A percentile compares a stretch with the other conserved stretches of the same genome.
phyloP scores from a whole-genome alignment of 2,329 filamentous ascomycete genomes.

The Elsinoe batatas region DNA sequence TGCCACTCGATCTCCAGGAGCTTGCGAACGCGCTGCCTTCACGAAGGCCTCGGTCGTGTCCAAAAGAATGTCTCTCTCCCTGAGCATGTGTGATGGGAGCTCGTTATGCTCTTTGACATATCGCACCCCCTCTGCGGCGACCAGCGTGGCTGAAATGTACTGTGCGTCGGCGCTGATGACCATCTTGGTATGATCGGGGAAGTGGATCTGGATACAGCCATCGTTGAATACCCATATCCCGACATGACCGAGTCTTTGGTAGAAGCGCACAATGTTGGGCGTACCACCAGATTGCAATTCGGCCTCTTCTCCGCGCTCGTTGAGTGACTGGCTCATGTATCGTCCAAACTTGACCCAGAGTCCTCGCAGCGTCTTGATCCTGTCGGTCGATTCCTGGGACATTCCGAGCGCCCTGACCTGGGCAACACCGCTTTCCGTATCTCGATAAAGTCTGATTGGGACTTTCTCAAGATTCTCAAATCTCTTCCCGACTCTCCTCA shows the following conservation, averaged over 20 bases:
- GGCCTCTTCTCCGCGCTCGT: conserved; percentile 25
- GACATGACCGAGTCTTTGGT: conserved; percentile 70
- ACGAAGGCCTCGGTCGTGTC: conserved; percentile 65
- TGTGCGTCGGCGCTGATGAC: conserved; percentile 65
- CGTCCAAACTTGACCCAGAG: conserved; percentile 60
- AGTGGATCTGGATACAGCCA: conserved; percentile 75
- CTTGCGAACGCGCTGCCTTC: conserved; percentile 44
- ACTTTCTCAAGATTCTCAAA: conserved; percentile 47
- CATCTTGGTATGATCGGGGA: conserved; percentile 79
- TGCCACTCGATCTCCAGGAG: conserved; percentile 29
- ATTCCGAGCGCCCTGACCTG: conserved; percentile 12
- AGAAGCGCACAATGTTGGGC: conserved; percentile 58
- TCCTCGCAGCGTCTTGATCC: conserved; percentile 47
- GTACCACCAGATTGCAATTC: conserved; percentile 24
- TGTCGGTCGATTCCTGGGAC: conserved; percentile 27
- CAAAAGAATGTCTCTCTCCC: conserved; percentile 59
- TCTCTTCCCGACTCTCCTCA: conserved; percentile 41
- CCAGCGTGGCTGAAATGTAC: conserved; percentile 68
- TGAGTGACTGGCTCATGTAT: conserved; percentile 49
- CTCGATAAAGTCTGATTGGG: conserved; percentile 62
- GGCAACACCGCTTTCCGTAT: conserved; percentile 53
- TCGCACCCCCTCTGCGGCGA: conserved; percentile 59
- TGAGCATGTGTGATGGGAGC: conserved; percentile 55
- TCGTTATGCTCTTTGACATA: conserved; percentile 54
- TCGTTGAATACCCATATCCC: conserved; percentile 75